Base-by-base conservation (phyloP, 495 filamentous ascomycete genomes). In the Hyaloscypha variabilis region DNA sequence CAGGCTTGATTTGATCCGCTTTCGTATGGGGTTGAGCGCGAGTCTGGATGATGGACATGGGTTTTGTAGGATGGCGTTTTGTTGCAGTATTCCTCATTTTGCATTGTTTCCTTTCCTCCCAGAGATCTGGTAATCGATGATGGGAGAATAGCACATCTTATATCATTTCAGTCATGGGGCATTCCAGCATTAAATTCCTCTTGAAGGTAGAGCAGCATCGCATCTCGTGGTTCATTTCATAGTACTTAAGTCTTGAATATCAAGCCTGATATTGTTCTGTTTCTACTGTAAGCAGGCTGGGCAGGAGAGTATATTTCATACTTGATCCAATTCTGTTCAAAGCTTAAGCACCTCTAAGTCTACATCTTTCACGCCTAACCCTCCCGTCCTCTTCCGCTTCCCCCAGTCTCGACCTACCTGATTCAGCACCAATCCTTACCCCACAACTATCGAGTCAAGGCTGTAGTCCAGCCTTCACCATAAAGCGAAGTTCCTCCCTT, bases 1-100 rank as follows among this genome's bases (percentile, higher is more conserved):
- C 90, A 19, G 82, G 83, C 1, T 67, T 85, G 28, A 70, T 73
- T 52, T 70, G 55, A 68, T 52, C 24, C 81, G 34, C 79, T 46
- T 21, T 59, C 31, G 31, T 13, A 34, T 34, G 6, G 23, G 19
- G 8, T 68, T 69, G n/a, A 58, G 36, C 52, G 52, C 55, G 29
- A 14, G 21, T 56, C 42, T n/a, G 50, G 49, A 26, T 24, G 60
- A 58, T 34, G n/a, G 54, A 11, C 14, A 39, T 58, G 28, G 25
- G n/a, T 39, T 28, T 31, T 58, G 56, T 23, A 25, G 51, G 51
- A 25, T 29, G 51, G 21, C 26, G 51, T 46, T 34, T 46, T 46
- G 39, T 46, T 46, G 19, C 17, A 46, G 10, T 46, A 46, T 17
- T 46, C 39, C 39, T 14, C 39, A 19, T 46, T 34, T 46, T 46